Evolutionary conservation across 2,329 filamentous ascomycete species (phyloP), one percentile per base, ranked within the genome.

Genomic region (Trichoderma koningii): DNA sequence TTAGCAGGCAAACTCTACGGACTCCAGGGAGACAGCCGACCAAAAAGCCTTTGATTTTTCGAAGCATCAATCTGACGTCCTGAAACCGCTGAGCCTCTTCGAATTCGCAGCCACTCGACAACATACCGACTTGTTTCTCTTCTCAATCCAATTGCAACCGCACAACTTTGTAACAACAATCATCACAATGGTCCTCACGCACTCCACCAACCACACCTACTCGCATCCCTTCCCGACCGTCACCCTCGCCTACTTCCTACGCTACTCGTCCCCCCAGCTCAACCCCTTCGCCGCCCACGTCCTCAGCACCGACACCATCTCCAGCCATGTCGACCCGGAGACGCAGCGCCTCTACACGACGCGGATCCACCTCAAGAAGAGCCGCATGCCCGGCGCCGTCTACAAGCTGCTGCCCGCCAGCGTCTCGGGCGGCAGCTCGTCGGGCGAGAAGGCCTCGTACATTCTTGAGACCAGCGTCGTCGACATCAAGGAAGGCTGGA

Each of bases 171-270:
- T 56, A 51, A 52, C 63, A 64, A 63, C 61, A 52, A 63, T 68
- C 73, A 83, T 74, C 64, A 87, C 30, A 10, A 34, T 87, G 85
- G 85, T 87, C 68, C 83, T 87, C 77, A 85, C 83, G 7, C 85
- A 87, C 76, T 85, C 84, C 62, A 87, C 86, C 71, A 87, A 85
- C 78, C 89, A 91, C 76, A 86, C 84, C 72, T 93, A 93, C 82
- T 84, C 88, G 69, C 92, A 94, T 78, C 89, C 90, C 55, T 94
- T 94, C 80, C 88, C 90, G 68, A 91, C 91, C 75, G 91, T 95
- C 68, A 92, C 91, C 55, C 88, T 95, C 76, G 91, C 91, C 79
- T 95, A 92, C 83, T 95, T 94, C 79, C 88, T 95, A 56, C 90
- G 91, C 69, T 95, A 95, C 79, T 92, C 90, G 66, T 86, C 84